Evolutionary conservation across 2,329 filamentous ascomycete species (phyloP), one percentile per base, ranked within the genome.

Genomic region (Diaporthe eres): DNA sequence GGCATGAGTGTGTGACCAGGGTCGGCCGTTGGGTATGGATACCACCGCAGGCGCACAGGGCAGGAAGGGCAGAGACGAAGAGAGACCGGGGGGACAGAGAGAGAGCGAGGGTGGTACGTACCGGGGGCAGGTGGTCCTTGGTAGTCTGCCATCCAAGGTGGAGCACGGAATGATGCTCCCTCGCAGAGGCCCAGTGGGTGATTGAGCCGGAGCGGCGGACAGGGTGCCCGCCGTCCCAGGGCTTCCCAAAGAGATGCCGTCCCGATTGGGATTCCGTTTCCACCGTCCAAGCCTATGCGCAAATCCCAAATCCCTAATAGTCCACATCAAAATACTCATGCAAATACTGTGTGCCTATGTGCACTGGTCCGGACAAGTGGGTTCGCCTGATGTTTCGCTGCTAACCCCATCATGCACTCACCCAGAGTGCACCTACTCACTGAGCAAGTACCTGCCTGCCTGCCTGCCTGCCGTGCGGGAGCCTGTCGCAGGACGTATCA

Each of bases 11-110:
- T 67, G 65, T 73, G 58, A 74, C 76, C 71, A 74, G 76, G 74
- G 74, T 76, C 68, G 63, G 53, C 63, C 65, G 76, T 74, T 76
- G 67, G 74, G 74, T 74, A 75, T 58, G 58, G 68, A 61, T 65
- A 61, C 61, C 53, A 68, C 47, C 39, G 3, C 51, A 15, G 28
- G 25, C 68, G 51, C 53, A 39, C 42, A 63, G 58, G 37, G 58
- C 58, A 63, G 58, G 34, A n/a, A 28, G 37, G 13, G 8, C 17
- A 49, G 15, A 39, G 67, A 58, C 42, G 15, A 12, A 15, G n/a
- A 17, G 25, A 37, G 63, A 34, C 34, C 34, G 28, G 25, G 15
- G 15, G 34, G 28, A 51, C 37, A 61, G 51, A 53, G 60, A 34
- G 39, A 47, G 39, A 31, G 71, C 37, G 55, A 42, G 68, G 65